Evolutionary conservation across 306 rosid species (phyloP).

Genomic region (Corylus avellana): DNA sequence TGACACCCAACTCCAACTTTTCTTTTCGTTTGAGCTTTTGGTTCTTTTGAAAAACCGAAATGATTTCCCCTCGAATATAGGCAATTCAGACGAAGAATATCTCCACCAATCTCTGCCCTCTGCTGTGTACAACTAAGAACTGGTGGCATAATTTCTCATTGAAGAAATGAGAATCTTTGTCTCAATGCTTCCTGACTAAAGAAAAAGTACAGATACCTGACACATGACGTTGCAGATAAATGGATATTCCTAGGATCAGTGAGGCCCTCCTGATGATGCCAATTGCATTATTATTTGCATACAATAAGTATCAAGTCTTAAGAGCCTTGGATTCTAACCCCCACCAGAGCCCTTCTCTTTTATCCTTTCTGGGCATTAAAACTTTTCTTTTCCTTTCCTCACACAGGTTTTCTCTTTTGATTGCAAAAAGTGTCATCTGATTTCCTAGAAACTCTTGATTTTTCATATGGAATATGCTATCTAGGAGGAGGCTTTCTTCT

Average conservation of each 20-base stretch:
- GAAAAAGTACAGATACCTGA: background rate
- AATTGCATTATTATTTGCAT: background rate
- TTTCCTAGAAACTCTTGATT: conserved; percentile 19
- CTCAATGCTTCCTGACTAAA: conserved; percentile 7
- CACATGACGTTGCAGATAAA: conserved; percentile 26
- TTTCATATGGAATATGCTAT: conserved; percentile 11
- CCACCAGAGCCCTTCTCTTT: background rate
- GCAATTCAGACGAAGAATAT: background rate
- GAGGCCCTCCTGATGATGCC: conserved; percentile 9
- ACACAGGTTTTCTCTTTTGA: conserved; percentile 28
- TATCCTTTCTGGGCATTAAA: background rate
- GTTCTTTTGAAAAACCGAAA: background rate
- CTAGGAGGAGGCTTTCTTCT: background rate
- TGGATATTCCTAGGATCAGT: conserved; percentile 21
- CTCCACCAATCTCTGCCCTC: background rate
- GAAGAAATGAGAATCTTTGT: background rate
- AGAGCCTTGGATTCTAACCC: too few relatives aligned
- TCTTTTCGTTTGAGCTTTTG: background rate
- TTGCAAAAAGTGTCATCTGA: conserved; percentile 27
- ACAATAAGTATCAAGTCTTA: background rate
- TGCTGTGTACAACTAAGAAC: background rate
- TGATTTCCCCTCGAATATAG: background rate
- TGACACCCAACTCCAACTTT: background rate
- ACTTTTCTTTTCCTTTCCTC: conserved; percentile 8
- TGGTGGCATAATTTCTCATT: background rate